These are phyloP conservation scores for Cystobasidium ongulense DNA, from an alignment of 768 basidiomycete genomes.

Conservation along the genomic window DNA sequence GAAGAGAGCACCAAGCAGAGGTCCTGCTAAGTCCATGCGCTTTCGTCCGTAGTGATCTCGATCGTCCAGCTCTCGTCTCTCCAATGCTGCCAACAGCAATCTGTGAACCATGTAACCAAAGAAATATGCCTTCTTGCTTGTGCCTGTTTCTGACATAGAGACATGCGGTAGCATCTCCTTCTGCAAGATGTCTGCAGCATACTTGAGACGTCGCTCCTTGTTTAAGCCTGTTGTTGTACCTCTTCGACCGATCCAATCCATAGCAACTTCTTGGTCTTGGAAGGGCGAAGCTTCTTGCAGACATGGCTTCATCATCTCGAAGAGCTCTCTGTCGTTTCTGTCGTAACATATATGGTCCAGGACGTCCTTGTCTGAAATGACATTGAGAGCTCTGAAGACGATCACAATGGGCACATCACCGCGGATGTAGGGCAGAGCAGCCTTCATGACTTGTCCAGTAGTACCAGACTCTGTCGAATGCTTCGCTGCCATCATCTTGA, in stretches of 20 bases:
- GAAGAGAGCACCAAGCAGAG: slow-evolving; percentile 91
- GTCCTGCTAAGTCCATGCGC: slow-evolving; percentile 89
- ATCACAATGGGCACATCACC: slow-evolving; percentile 98
- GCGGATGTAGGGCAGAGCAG: slow-evolving; percentile 94
- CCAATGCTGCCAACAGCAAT: slow-evolving; percentile 80
- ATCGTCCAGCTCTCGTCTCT: slow-evolving; percentile 91
- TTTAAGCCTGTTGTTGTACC: slow-evolving; percentile 88
- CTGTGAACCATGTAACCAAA: slow-evolving; percentile 99
- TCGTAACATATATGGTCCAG: slow-evolving; percentile 98
- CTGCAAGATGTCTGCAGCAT: slow-evolving; percentile 94
- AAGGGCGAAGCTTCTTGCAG: slow-evolving; percentile 98
- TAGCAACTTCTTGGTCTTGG: slow-evolving; percentile 83
- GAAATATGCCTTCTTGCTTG: slow-evolving; percentile 98
- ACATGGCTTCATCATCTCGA: slow-evolving; percentile 96
- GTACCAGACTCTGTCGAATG: slow-evolving; percentile 47
- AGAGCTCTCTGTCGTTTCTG: slow-evolving; percentile 87
- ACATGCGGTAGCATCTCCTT: slow-evolving; percentile 98
- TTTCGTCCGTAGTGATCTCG: slow-evolving; percentile 99
- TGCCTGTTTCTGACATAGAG: slow-evolving; percentile 87
- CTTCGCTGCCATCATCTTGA: slow-evolving; percentile 67
- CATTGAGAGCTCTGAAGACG: slow-evolving; percentile 92
- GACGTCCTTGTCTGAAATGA: slow-evolving; percentile 95
- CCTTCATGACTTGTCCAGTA: slow-evolving; percentile 74
- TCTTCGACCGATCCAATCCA: slow-evolving; percentile 97
- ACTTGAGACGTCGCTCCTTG: slow-evolving; percentile 83